Percentiles rank a stretch among this genome's conserved stretches.
phyloP scores from a whole-genome alignment of 495 filamentous ascomycete species.

The Monascus purpureus region DNA sequence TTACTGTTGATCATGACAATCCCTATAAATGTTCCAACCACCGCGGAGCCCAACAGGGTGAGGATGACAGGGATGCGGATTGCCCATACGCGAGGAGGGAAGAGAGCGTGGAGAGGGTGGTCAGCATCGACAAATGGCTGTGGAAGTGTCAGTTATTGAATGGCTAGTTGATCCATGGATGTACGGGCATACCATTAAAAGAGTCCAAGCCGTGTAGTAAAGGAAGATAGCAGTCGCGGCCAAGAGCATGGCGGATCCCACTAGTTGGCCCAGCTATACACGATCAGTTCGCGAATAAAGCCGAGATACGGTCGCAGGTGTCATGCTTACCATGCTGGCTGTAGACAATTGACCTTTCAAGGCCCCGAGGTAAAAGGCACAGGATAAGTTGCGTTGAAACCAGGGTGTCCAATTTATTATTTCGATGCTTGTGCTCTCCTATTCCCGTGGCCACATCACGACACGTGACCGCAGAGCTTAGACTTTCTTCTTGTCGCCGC shows the following conservation, averaged over 20 bases:
- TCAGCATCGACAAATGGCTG: slow-evolving; percentile 94
- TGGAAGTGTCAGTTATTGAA: slow-evolving; percentile 1
- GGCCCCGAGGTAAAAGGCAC: too few relatives aligned
- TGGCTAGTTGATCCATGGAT: not conserved
- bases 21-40: slow-evolving; percentile 90
- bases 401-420: too few relatives aligned
- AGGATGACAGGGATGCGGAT: slow-evolving; percentile 97
- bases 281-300: slow-evolving; percentile 2
- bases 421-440: too few relatives aligned
- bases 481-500: slow-evolving; percentile 7
- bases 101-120: slow-evolving; percentile 86
- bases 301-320: not conserved
- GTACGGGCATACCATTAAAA: slow-evolving; percentile 64
- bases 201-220: slow-evolving; percentile 97
- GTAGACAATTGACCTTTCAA: too few relatives aligned
- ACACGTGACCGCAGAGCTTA: too few relatives aligned
- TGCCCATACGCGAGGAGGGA: slow-evolving; percentile 95
- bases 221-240: slow-evolving; percentile 89
- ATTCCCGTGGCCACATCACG: not conserved
- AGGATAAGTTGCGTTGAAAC: too few relatives aligned
- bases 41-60: slow-evolving; percentile 77
- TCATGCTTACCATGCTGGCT: slow-evolving; percentile 16
- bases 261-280: slow-evolving; percentile 78
- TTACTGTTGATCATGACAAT: slow-evolving; percentile 99
- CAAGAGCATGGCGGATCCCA: slow-evolving; percentile 95